Percentiles rank a stretch among this genome's conserved stretches.
These are phyloP conservation scores for Aspergillus ruber DNA, from an alignment of 2,329 filamentous ascomycete species.

Conservation along the genomic window DNA sequence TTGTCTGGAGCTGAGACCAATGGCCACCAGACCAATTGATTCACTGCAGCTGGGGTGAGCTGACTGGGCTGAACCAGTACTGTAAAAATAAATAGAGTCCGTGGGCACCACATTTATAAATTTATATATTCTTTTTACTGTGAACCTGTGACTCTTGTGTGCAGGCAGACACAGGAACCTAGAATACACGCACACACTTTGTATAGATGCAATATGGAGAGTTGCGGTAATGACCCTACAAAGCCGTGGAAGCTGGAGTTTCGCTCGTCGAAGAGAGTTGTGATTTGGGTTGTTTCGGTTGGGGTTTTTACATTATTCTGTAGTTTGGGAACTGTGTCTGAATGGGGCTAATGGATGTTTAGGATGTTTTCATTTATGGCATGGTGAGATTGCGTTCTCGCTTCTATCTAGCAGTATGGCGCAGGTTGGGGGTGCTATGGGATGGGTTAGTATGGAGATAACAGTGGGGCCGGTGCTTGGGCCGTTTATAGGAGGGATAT, in stretches of 20 bases:
- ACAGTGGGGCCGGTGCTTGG: slow-evolving; percentile 52
- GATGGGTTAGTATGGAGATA: slow-evolving; percentile 46
- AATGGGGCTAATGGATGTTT: slow-evolving; percentile 1
- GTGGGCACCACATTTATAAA: no score
- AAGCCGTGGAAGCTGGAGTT: slow-evolving; percentile 20
- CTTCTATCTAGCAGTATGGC: not conserved
- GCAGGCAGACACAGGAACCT: not conserved
- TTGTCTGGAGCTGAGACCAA: no score
- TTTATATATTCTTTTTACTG: no score
- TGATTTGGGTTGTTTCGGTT: slow-evolving; percentile 32
- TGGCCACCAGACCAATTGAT: no score
- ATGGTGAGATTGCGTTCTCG: slow-evolving; percentile 18
- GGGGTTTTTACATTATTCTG: slow-evolving; percentile 35
- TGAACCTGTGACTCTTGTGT: no score
- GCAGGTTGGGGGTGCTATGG: slow-evolving; percentile 55
- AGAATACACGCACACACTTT: not conserved
- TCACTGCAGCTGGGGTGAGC: no score
- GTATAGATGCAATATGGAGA: not conserved
- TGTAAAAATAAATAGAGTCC: no score
- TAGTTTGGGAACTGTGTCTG: not conserved
- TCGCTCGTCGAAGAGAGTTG: slow-evolving; percentile 35
- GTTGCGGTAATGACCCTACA: not conserved
- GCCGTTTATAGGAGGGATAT: slow-evolving; percentile 53
- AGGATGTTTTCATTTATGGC: slow-evolving; percentile 38
- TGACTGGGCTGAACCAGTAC: no score